phyloP scores from a whole-genome alignment of 2,329 filamentous ascomycete species.

The Pyricularia sp. region DNA sequence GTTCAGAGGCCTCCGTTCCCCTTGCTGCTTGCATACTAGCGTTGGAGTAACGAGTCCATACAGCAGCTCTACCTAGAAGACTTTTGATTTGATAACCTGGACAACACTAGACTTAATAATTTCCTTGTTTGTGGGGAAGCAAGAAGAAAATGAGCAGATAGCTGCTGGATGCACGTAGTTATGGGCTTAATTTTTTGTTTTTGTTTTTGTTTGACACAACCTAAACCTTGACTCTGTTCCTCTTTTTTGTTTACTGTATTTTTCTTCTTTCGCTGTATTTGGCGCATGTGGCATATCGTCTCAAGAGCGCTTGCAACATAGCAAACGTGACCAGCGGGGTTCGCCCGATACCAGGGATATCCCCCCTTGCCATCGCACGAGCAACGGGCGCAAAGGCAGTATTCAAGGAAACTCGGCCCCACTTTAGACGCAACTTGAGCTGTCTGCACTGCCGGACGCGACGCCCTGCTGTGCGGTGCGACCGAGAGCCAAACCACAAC shows the following conservation, averaged over 20 bases:
- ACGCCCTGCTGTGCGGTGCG: not conserved
- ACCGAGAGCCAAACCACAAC: not conserved
- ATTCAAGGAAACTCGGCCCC: not conserved
- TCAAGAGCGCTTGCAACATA: not conserved
- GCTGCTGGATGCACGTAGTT: not conserved
- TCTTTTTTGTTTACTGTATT: not conserved
- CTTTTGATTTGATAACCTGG: not conserved
- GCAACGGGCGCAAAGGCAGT: not conserved
- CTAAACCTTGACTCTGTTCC: not conserved
- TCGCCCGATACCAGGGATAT: not conserved
- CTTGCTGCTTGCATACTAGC: not conserved
- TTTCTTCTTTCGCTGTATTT: not conserved
- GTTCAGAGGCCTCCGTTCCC: not conserved
- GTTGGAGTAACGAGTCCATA: not conserved
- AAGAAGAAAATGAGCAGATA: not conserved
- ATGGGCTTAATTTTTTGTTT: not conserved
- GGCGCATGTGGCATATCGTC: not conserved
- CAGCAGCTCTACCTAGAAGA: not conserved
- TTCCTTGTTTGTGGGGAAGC: not conserved
- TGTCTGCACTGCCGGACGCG: not conserved
- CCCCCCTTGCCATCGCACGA: not conserved
- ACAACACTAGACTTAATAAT: not conserved
- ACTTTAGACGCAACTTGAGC: not conserved
- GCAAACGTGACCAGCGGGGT: not conserved
- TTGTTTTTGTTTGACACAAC: not conserved